Evolutionary conservation across 2,329 filamentous ascomycete species (phyloP).

Genomic region (Hawksworthiomyces lignivorus): DNA sequence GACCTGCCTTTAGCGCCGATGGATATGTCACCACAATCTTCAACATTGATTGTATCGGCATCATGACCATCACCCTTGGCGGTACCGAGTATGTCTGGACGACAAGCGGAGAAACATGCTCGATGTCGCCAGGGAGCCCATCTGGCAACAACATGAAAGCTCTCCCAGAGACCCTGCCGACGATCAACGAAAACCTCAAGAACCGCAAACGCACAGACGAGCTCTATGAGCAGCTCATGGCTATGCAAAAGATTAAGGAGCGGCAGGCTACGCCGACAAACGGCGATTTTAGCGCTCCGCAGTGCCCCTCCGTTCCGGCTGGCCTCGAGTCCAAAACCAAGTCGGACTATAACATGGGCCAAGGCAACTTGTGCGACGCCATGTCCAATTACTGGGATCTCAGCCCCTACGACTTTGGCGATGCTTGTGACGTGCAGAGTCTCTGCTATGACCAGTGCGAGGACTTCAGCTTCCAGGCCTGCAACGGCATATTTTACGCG

Average conservation of each 20-base stretch:
- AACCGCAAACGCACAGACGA: constrained; percentile 1
- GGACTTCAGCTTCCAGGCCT: constrained; percentile 8
- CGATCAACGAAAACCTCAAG: neutral
- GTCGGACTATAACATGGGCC: constrained; percentile 2
- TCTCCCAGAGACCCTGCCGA: constrained; percentile 4
- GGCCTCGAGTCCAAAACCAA: constrained; percentile 3
- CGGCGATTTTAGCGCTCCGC: constrained; percentile 7
- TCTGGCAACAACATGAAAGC: constrained; percentile 4
- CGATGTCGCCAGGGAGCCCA: neutral
- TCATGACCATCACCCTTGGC: constrained; percentile 6
- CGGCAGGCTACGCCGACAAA: constrained; percentile 6
- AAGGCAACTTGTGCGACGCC: constrained; percentile 8
- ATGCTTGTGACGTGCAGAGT: constrained; percentile 6
- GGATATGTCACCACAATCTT: constrained; percentile 5
- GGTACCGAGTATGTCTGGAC: constrained; percentile 1
- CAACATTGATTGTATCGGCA: constrained; percentile 6
- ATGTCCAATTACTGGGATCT: constrained; percentile 7
- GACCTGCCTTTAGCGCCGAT: neutral
- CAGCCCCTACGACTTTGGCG: constrained; percentile 9
- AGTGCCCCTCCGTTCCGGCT: neutral
- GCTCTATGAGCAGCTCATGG: constrained; percentile 5
- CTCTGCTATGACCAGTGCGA: constrained; percentile 7
- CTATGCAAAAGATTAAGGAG: neutral
- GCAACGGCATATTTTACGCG: constrained; percentile 6
- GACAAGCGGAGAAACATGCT: neutral